Percentiles rank a stretch among this genome's conserved stretches.
phyloP scores from a whole-genome alignment of 169 alveolate genomes.

The Plasmodium adleri region DNA sequence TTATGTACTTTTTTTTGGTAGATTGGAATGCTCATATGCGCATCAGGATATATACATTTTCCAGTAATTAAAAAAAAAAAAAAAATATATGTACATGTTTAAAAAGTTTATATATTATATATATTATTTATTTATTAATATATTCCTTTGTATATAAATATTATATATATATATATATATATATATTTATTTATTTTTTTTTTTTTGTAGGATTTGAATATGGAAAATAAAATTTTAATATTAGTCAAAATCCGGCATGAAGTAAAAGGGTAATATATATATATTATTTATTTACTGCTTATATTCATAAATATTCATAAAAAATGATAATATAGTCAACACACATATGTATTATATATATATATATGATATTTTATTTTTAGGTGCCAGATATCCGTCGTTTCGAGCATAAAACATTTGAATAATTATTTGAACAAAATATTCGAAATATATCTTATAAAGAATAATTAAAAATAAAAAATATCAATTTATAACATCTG shows the following conservation, averaged over 20 bases:
- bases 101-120: no score
- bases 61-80: conserved; percentile 14
- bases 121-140: no score
- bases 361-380: neutral
- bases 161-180: neutral
- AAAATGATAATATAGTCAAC: neutral
- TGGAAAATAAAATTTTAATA: conserved; percentile 63
- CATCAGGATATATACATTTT: conserved; percentile 65
- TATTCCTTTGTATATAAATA: no score
- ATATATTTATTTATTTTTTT: neutral
- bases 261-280: conserved; percentile 41
- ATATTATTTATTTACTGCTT: neutral
- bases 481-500: no score
- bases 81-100: neutral
- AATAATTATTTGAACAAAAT: conserved; percentile 69
- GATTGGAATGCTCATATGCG: conserved; percentile 65
- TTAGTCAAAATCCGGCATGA: conserved; percentile 62
- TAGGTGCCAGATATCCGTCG: conserved; percentile 74
- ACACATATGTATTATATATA: neutral
- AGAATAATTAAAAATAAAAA: conserved; percentile 8
- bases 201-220: conserved; percentile 4
- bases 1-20: conserved; percentile 5
- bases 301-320: neutral
- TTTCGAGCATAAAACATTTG: conserved; percentile 45
- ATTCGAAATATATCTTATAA: conserved; percentile 61